These are phyloP conservation scores for Pistacia integerrima DNA, from an alignment of 345 rosid genomes.

Conservation along the genomic window DNA sequence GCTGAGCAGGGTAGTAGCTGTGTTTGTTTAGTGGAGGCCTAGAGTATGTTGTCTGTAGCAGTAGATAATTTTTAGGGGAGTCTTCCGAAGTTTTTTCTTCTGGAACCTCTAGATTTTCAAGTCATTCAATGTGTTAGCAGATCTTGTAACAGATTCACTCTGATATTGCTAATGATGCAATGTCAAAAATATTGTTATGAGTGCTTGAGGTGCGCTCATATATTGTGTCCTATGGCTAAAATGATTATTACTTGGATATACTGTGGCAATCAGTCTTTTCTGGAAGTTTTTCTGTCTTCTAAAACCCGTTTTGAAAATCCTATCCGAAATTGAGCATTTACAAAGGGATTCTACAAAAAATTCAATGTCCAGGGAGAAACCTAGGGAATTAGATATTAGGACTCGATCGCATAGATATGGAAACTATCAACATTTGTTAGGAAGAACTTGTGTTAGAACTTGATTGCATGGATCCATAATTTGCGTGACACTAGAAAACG, in stretches of 20 bases:
- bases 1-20: slow-evolving; percentile 16
- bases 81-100: background rate
- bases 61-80: background rate
- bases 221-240: background rate
- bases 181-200: background rate
- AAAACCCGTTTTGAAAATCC: background rate
- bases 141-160: background rate
- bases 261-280: background rate
- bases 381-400: background rate
- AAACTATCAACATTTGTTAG: background rate
- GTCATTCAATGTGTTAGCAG: background rate
- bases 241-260: background rate
- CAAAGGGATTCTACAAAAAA: background rate
- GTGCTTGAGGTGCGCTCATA: background rate
- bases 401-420: background rate
- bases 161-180: background rate
- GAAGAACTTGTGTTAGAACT: background rate
- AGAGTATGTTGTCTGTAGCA: slow-evolving; percentile 8
- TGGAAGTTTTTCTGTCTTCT: too few species aligned
- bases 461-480: background rate
- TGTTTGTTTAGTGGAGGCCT: slow-evolving; percentile 5
- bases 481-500: too few species aligned
- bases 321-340: background rate
- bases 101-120: background rate
- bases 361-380: too few species aligned